Base-by-base conservation (phyloP, 805 yeast genomes). In the Candida cerambycidarum region DNA sequence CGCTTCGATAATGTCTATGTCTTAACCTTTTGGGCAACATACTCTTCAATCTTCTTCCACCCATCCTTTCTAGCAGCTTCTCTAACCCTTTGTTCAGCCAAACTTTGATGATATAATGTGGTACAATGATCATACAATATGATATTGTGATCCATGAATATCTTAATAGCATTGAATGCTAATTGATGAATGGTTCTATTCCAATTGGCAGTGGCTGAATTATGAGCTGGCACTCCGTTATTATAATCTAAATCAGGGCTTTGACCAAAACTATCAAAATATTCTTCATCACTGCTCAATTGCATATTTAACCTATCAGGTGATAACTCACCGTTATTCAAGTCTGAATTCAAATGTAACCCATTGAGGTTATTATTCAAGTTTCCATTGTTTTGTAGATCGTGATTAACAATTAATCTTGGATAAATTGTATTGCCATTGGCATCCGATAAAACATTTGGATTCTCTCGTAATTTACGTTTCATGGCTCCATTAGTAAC, bases 101-200 rank as follows among this genome's bases (percentile, higher is more conserved):
- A 70, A 38, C 86, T 81, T 54, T 88, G 88, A 54, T 89, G 84
- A 62, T 89, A 89, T 48, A 87, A 65, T 54, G 87, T 76, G n/a
- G 95, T 85, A 60, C 98, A 92, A 59, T 89, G 90, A 61, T 90
- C 97, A 64, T 88, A 93, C 18, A 92, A 72, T 7, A 83, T 82
- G 12, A 96, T 95, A 61, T 90, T 90, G 40, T 93, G 84, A 57
- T 92, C 97, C 82, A 90, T 80, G 58, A 93, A 90, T 43, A 88
- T 84, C 62, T 89, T 89, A 55, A 93, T 73, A 0, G 98, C 97
- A 44, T 85, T 86, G 67, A 80, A 89, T 1, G 96, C 95, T 73
- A 92, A 79, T 38, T 88, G 82, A 52, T 92, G 93, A 33, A 93
- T 90, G 29, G 96, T 89, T 55, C 93, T 78, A 63, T 93, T 93